Evolutionary conservation across 2,329 filamentous ascomycete species (phyloP).

Genomic region (Calonectria fujianensis): DNA sequence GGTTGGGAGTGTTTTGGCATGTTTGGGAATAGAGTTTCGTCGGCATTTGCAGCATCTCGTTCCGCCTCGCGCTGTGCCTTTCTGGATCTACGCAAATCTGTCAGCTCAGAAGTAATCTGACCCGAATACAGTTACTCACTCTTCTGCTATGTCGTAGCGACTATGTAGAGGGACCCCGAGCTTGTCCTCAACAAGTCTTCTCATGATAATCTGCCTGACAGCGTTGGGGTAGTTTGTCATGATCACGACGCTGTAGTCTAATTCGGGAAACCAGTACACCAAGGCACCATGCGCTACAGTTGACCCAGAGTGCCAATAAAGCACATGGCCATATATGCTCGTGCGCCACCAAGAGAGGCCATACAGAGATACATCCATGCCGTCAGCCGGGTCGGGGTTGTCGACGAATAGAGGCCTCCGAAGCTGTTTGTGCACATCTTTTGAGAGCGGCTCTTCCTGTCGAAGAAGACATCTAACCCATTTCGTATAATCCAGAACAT

Average conservation of each 20-base stretch:
- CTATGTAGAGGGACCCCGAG: not conserved
- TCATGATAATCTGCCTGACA: not conserved
- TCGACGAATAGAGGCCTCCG: slow-evolving; percentile 5
- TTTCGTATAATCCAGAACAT: slow-evolving; percentile 1
- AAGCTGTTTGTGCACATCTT: not conserved
- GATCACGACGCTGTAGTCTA: slow-evolving; percentile 2
- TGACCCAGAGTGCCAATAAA: slow-evolving; percentile 15
- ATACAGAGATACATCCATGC: slow-evolving; percentile 11
- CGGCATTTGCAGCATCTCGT: not conserved
- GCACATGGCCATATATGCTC: not conserved
- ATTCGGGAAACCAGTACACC: slow-evolving; percentile 8
- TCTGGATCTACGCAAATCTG: not conserved
- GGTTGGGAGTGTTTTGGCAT: not conserved
- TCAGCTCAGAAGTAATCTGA: not conserved
- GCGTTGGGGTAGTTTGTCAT: slow-evolving; percentile 2
- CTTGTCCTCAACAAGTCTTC: slow-evolving; percentile 7
- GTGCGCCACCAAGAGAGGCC: slow-evolving; percentile 17
- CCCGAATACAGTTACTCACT: not conserved
- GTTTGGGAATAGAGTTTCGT: not conserved
- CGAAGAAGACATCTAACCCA: slow-evolving; percentile 18
- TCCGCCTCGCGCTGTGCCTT: slow-evolving; percentile 2
- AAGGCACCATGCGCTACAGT: slow-evolving; percentile 5
- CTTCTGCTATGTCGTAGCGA: slow-evolving; percentile 9
- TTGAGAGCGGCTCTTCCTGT: not conserved
- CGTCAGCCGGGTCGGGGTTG: not conserved